phyloP scores from a whole-genome alignment of 2,329 filamentous ascomycete species.

The Acarospora socialis region DNA sequence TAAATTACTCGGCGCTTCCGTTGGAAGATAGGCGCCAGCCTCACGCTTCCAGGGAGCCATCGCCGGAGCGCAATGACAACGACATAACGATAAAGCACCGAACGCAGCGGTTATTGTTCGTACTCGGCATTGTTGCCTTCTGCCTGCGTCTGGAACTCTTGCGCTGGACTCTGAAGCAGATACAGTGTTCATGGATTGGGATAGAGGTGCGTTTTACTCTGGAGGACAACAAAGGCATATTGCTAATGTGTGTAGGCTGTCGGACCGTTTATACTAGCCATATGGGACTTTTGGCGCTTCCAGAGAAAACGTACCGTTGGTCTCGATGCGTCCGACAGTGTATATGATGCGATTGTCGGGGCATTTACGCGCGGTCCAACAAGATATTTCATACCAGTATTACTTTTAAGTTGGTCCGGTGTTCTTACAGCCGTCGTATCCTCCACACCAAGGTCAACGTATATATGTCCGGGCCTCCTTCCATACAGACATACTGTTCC shows the following conservation, averaged over 20 bases:
- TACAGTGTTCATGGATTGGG: conserved; percentile 5
- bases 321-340: conserved; percentile 11
- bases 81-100: conserved; percentile 13
- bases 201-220: conserved; percentile 9
- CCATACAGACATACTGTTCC: conserved; percentile 22
- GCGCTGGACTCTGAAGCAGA: conserved; percentile 2
- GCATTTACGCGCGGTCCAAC: conserved; percentile 15
- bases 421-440: conserved; percentile 1
- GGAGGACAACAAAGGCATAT: too few species aligned
- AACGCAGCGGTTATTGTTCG: conserved; percentile 17
- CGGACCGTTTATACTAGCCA: conserved; percentile 27
- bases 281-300: conserved; percentile 27
- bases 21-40: conserved; percentile 16
- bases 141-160: conserved; percentile 18
- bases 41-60: not conserved
- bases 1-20: conserved; percentile 17
- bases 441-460: conserved; percentile 24
- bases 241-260: too few species aligned
- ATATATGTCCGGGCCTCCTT: conserved; percentile 33
- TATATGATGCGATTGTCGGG: conserved; percentile 19
- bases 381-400: conserved; percentile 3
- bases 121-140: conserved; percentile 18
- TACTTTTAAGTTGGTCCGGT: conserved; percentile 4
- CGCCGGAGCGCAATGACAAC: not conserved
- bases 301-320: conserved; percentile 17